phyloP scores from a whole-genome alignment of 306 rosid species.

The Vicia villosa region DNA sequence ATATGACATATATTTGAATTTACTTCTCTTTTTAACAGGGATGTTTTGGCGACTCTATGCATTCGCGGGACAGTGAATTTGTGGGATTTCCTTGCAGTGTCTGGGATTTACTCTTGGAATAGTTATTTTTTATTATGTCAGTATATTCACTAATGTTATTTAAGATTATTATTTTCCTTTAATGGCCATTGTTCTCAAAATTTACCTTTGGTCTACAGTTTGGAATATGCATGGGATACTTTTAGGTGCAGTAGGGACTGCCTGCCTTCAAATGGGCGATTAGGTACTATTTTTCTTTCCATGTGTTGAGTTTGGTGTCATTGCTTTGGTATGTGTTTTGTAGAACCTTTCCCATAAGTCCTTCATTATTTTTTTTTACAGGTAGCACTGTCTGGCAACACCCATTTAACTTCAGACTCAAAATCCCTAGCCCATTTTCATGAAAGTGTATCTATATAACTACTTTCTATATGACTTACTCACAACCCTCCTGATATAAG shows the following conservation, averaged over 20 bases:
- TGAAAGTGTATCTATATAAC: no score
- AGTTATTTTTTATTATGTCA: background rate
- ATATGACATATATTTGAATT: no score
- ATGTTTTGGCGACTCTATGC: no score
- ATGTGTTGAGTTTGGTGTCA: background rate
- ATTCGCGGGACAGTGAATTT: constrained; percentile 2
- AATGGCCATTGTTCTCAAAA: constrained; percentile 40
- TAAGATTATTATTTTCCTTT: background rate
- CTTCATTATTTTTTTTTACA: constrained; percentile 41
- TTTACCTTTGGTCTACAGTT: constrained; percentile 56
- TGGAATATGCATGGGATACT: constrained; percentile 93
- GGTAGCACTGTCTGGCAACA: constrained; percentile 69
- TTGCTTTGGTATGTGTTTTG: constrained; percentile 9
- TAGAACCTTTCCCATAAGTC: background rate
- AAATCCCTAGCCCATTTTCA: no score
- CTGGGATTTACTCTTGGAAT: background rate
- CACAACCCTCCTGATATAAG: no score
- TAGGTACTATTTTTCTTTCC: constrained; percentile 55
- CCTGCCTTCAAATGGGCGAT: constrained; percentile 88
- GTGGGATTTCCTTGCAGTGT: constrained; percentile 20
- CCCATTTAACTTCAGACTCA: no score
- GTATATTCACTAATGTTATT: constrained; percentile 6
- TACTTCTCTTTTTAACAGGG: no score
- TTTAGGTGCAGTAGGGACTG: constrained; percentile 92
- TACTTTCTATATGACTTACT: no score